Conservation (phyloP, 2,329 filamentous ascomycete genomes). For the Botrytis pseudocinerea region DNA sequence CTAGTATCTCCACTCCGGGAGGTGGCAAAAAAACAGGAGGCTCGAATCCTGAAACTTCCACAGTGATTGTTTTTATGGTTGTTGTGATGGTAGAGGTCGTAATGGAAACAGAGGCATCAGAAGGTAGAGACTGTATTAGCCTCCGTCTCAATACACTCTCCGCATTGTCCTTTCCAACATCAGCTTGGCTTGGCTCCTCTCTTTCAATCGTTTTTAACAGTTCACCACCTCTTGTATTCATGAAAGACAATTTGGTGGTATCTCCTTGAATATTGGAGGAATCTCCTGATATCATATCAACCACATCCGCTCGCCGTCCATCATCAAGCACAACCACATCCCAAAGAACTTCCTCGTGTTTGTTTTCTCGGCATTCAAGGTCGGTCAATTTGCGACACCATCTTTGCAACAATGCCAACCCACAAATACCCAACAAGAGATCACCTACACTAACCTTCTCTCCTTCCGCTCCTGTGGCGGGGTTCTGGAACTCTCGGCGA, state of each 20-base stretch:
- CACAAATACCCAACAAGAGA: constrained; percentile 60
- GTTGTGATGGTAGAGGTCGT: constrained; percentile 59
- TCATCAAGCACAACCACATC: constrained; percentile 64
- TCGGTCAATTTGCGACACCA: constrained; percentile 54
- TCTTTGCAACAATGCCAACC: constrained; percentile 61
- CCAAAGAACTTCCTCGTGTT: constrained; percentile 61
- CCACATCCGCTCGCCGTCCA: constrained; percentile 58
- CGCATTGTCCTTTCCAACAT: constrained; percentile 43
- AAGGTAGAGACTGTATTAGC: constrained; percentile 55
- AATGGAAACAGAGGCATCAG: constrained; percentile 59
- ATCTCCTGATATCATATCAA: constrained; percentile 39
- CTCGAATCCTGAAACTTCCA: constrained; percentile 58
- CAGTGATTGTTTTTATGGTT: constrained; percentile 63
- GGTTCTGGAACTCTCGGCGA: constrained; percentile 63
- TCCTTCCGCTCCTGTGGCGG: constrained; percentile 57
- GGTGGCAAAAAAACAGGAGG: constrained; percentile 55
- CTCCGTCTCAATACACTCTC: constrained; percentile 53
- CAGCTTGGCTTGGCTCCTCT: constrained; percentile 43
- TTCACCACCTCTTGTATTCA: constrained; percentile 34
- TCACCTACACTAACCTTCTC: constrained; percentile 62
- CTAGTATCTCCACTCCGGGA: constrained; percentile 59
- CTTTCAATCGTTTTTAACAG: constrained; percentile 44
- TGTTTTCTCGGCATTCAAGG: constrained; percentile 50
- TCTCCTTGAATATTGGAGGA: constrained; percentile 38
- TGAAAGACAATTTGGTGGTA: constrained; percentile 39